phyloP scores from a whole-genome alignment of 495 filamentous ascomycete species.

The Schizothecium vesticola region DNA sequence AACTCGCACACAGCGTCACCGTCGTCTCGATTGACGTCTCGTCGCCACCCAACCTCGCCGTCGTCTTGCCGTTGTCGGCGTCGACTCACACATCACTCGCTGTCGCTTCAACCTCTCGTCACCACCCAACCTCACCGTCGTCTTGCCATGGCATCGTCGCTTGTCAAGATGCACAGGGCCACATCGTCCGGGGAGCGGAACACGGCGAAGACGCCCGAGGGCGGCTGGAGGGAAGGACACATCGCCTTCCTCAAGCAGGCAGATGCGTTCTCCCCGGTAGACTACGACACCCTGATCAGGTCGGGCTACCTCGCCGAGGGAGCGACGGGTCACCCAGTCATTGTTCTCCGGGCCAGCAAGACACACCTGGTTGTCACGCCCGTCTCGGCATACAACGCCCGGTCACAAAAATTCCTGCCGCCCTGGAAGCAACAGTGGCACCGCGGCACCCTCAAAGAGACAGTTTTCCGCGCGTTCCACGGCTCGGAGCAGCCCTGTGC shows the following conservation, averaged over 20 bases:
- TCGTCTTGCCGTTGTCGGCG: too few relatives aligned
- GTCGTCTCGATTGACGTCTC: too few relatives aligned
- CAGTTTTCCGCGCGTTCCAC: conserved; percentile 27
- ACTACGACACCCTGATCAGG: conserved; percentile 5
- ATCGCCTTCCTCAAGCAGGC: conserved; percentile 24
- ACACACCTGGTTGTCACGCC: conserved; percentile 23
- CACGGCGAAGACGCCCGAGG: neutral
- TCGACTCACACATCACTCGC: too few relatives aligned
- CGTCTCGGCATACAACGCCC: conserved; percentile 28
- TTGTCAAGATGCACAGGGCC: too few relatives aligned
- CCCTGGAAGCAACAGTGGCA: conserved; percentile 27
- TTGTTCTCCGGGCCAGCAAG: conserved; percentile 19
- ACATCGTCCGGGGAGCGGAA: too few relatives aligned
- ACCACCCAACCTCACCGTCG: too few relatives aligned
- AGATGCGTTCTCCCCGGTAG: conserved; percentile 5
- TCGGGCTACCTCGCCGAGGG: conserved; percentile 11
- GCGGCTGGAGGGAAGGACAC: conserved; percentile 23
- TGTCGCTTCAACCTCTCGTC: too few relatives aligned
- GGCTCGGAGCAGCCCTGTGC: conserved; percentile 11
- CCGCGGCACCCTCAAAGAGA: conserved; percentile 1
- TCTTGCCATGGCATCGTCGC: too few relatives aligned
- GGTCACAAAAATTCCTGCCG: conserved; percentile 18
- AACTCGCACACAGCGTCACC: neutral
- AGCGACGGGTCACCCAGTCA: conserved; percentile 31
- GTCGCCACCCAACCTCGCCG: too few relatives aligned